A percentile compares a stretch with the other conserved stretches of the same genome.
These are phyloP conservation scores for Neurospora discreta DNA, from an alignment of 495 filamentous ascomycete genomes.

Conservation along the genomic window DNA sequence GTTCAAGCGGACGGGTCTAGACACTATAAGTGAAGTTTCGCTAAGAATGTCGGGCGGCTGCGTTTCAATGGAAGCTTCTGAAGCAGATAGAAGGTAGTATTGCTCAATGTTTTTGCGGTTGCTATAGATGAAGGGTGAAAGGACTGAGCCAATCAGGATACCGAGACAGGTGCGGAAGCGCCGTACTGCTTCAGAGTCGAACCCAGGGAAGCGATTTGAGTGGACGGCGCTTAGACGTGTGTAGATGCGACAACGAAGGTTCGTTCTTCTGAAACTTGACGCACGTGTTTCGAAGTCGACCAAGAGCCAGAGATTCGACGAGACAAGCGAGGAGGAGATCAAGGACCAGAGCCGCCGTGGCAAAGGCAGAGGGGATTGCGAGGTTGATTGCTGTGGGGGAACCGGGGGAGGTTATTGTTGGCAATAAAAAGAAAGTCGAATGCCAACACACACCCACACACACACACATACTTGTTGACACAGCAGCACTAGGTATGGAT, in stretches of 20 bases:
- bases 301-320: conserved; percentile 1
- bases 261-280: conserved; percentile 10
- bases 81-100: conserved; percentile 1
- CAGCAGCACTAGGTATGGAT: neutral
- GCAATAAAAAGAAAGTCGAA: neutral
- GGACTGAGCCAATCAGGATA: conserved; percentile 19
- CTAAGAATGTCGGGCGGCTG: conserved; percentile 3
- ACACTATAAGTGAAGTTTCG: conserved; percentile 15
- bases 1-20: conserved; percentile 12
- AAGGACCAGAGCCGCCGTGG: neutral
- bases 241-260: conserved; percentile 12
- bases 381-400: neutral
- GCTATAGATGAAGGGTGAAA: conserved; percentile 10
- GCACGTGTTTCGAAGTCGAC: neutral
- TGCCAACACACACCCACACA: neutral
- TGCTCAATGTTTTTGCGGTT: conserved; percentile 1
- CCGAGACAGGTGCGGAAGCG: conserved; percentile 18
- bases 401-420: neutral
- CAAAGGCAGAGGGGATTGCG: neutral
- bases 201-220: conserved; percentile 7
- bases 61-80: conserved; percentile 3
- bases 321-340: neutral
- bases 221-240: conserved; percentile 25
- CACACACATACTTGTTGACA: neutral
- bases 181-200: conserved; percentile 17